Conservation (phyloP, 805 yeast species). For the Wickerhamiella brachini region DNA sequence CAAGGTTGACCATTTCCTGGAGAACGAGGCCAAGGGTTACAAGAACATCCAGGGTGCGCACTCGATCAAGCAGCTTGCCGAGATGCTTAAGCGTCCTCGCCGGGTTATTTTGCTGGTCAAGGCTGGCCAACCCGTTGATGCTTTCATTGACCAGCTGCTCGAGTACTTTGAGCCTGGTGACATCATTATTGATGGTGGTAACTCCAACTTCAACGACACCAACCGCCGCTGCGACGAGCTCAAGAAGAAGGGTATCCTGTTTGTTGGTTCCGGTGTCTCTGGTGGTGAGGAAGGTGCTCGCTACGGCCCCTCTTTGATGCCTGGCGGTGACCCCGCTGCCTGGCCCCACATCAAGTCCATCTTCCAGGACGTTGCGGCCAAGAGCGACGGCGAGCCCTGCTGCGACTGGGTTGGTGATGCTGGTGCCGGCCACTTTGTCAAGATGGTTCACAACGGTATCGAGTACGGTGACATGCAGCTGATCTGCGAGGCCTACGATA, state of each 20-base stretch:
- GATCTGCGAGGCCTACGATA: slow-evolving; percentile 94
- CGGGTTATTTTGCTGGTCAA: slow-evolving; percentile 86
- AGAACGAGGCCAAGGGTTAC: slow-evolving; percentile 78
- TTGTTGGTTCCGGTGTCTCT: slow-evolving; percentile 98
- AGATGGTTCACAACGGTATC: slow-evolving; percentile 99
- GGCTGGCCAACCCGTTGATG: slow-evolving; percentile 94
- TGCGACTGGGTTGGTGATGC: slow-evolving; percentile 99
- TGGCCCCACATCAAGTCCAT: slow-evolving; percentile 98
- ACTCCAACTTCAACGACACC: slow-evolving; percentile 97
- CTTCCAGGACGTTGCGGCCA: slow-evolving; percentile 92
- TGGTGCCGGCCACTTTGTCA: slow-evolving; percentile 97
- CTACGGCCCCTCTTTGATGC: slow-evolving; percentile 98
- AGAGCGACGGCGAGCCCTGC: slow-evolving; percentile 97
- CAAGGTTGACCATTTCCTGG: slow-evolving; percentile 89
- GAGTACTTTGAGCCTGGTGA: slow-evolving; percentile 93
- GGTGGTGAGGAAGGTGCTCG: slow-evolving; percentile 99
- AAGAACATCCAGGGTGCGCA: slow-evolving; percentile 92
- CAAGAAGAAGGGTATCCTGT: slow-evolving; percentile 71
- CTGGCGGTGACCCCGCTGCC: slow-evolving; percentile 96
- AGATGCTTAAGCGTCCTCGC: slow-evolving; percentile 92
- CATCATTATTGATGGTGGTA: slow-evolving; percentile 98
- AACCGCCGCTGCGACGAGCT: slow-evolving; percentile 92
- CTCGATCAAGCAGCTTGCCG: slow-evolving; percentile 75
- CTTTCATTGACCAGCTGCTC: slow-evolving; percentile 71
- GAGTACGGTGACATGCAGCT: slow-evolving; percentile 99